These are phyloP conservation scores for Plectosphaerella cucumerina DNA, from an alignment of 2,329 filamentous ascomycete genomes.

Conservation along the genomic window DNA sequence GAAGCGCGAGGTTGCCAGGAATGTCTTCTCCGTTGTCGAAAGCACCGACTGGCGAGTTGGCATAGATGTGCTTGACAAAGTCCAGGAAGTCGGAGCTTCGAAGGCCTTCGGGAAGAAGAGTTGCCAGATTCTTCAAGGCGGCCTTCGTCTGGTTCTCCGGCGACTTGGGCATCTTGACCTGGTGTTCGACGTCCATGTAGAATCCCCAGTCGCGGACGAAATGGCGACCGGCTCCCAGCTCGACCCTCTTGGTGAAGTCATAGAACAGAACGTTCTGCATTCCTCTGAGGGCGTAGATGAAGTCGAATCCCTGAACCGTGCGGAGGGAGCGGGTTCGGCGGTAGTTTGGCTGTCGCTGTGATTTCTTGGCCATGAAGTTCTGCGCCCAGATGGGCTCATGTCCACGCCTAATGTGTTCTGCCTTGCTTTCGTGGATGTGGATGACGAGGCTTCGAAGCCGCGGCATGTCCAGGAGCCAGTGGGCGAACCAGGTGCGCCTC, in stretches of 20 bases:
- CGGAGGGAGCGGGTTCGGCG: conserved; percentile 31
- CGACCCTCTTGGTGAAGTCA: conserved; percentile 24
- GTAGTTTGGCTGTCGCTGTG: conserved; percentile 33
- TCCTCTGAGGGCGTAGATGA: conserved; percentile 38
- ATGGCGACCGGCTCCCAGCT: conserved; percentile 1
- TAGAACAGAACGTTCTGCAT: conserved; percentile 34
- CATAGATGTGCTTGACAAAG: conserved; percentile 17
- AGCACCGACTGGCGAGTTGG: conserved; percentile 5
- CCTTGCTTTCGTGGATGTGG: conserved; percentile 32
- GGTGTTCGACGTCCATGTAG: conserved; percentile 22
- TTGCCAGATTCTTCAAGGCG: conserved; percentile 18
- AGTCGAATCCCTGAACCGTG: conserved; percentile 39
- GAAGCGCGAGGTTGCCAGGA: not conserved
- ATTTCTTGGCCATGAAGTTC: conserved; percentile 21
- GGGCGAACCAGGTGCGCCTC: conserved; percentile 29
- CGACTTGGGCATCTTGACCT: conserved; percentile 17
- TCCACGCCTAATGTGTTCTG: conserved; percentile 24
- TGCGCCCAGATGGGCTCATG: conserved; percentile 25
- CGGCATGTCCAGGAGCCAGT: conserved; percentile 26
- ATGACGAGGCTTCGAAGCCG: conserved; percentile 36
- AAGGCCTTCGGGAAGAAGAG: conserved; percentile 11
- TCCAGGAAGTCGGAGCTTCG: conserved; percentile 13
- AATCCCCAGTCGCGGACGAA: conserved; percentile 27
- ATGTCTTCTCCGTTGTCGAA: not conserved
- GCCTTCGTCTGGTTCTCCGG: conserved; percentile 6